phyloP scores from a whole-genome alignment of 2,329 filamentous ascomycete genomes.

The Arthrobotrys sinensis region DNA sequence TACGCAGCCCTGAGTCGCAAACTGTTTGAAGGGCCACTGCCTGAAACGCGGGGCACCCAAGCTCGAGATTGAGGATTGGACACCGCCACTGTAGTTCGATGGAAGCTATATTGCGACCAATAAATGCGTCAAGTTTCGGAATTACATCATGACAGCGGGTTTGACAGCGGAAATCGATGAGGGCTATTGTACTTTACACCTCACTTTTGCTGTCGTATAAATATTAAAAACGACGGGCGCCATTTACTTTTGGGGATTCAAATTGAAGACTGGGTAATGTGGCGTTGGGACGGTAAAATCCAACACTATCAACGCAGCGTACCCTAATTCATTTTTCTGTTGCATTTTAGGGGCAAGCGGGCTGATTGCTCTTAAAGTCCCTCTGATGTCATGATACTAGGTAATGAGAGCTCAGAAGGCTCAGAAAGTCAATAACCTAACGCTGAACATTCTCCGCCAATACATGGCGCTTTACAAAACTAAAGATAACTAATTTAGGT shows the following conservation, averaged over 20 bases:
- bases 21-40: slow-evolving; percentile 46
- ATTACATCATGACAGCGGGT: slow-evolving; percentile 29
- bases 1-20: slow-evolving; percentile 47
- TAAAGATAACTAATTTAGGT: too few species aligned
- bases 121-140: slow-evolving; percentile 30
- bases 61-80: slow-evolving; percentile 17
- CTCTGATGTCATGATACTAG: not conserved
- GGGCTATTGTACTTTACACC: not conserved
- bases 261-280: not conserved
- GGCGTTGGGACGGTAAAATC: slow-evolving; percentile 7
- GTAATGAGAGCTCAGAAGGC: not conserved
- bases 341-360: slow-evolving; percentile 1
- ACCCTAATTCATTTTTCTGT: not conserved
- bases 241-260: not conserved
- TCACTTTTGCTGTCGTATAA: slow-evolving; percentile 22
- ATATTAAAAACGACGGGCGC: slow-evolving; percentile 12
- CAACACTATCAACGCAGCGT: slow-evolving; percentile 20
- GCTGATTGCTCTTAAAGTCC: not conserved
- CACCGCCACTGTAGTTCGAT: slow-evolving; percentile 21
- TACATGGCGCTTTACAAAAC: too few species aligned
- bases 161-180: slow-evolving; percentile 1
- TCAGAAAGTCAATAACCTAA: not conserved
- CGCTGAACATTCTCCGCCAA: too few species aligned
- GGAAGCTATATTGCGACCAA: not conserved
- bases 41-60: slow-evolving; percentile 51